Evolutionary conservation across 2,329 filamentous ascomycete species (phyloP).

Genomic region (Diaporthe sp.): DNA sequence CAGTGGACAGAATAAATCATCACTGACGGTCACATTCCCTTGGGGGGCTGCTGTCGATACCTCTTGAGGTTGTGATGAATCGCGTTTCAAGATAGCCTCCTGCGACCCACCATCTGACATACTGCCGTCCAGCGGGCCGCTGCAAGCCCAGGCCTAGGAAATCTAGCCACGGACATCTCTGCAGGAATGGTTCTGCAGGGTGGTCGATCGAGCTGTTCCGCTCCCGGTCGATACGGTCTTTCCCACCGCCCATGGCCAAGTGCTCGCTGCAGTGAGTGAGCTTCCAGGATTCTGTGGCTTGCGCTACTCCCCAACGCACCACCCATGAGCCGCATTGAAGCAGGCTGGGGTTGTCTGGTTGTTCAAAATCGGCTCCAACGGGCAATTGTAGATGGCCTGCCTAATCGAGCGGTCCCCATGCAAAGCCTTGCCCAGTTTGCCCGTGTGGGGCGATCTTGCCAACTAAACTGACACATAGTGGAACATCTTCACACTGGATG

Average conservation of each 20-base stretch:
- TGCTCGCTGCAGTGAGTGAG: background rate
- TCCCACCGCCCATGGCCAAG: background rate
- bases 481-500: background rate
- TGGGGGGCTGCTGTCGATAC: background rate
- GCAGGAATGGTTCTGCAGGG: conserved; percentile 1
- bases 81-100: conserved; percentile 18
- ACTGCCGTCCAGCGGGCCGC: conserved; percentile 21
- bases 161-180: background rate
- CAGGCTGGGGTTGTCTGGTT: background rate
- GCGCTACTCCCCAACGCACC: background rate
- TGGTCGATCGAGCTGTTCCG: conserved; percentile 8
- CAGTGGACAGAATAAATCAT: background rate
- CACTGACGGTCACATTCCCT: background rate
- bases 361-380: background rate
- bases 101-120: conserved; percentile 23
- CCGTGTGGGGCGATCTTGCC: conserved; percentile 15
- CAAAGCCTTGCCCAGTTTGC: background rate
- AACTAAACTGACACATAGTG: background rate
- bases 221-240: background rate
- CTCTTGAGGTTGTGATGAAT: conserved; percentile 8
- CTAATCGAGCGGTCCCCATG: background rate
- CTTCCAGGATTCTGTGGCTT: conserved; percentile 6
- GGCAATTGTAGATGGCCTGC: background rate
- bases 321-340: background rate
- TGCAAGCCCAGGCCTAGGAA: background rate